Evolutionary conservation across 148 eudicot species (phyloP), one percentile per base, ranked within the genome.

Genomic region (Dianthus caryophyllus): DNA sequence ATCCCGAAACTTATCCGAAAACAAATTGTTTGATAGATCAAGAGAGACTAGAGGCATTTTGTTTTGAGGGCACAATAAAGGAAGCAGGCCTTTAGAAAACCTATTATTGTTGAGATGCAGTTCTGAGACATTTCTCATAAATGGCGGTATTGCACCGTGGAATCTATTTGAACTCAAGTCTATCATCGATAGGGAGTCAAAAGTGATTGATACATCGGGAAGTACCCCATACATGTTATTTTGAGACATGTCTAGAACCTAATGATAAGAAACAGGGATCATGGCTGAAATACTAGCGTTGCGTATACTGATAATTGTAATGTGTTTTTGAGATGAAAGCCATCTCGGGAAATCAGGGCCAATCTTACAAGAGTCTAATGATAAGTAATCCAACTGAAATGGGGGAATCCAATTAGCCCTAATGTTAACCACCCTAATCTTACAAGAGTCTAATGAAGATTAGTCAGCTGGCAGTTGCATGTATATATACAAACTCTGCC

Each of bases 211-310:
- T 31, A 47, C 51, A 29, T 55, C 14, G 20, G 77, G 72, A 29
- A 74, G 15, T 6, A 2, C 25, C n/a, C 77, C 77, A 22, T 30
- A 44, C 16, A 74, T 68, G 39, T 15, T 61, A 30, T 74, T 74
- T 4, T 31, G 18, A 26, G 77, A 75, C 72, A 75, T 30, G 47
- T 73, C n/a, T n/a, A n/a, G n/a, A n/a, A n/a, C n/a, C n/a, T n/a
- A n/a, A n/a, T n/a, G n/a, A n/a, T n/a, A n/a, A n/a, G n/a, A n/a
- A n/a, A n/a, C n/a, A n/a, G n/a, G n/a, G n/a, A n/a, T n/a, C n/a
- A n/a, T n/a, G n/a, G n/a, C n/a, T n/a, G n/a, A n/a, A n/a, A n/a
- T n/a, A n/a, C n/a, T n/a, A n/a, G n/a, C n/a, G n/a, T n/a, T n/a
- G n/a, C n/a, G n/a, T n/a, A n/a, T n/a, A n/a, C n/a, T n/a, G n/a